Evolutionary conservation across 257 asterid genomes (phyloP), one percentile per base, ranked within the genome.

Genomic region (Anisodus acutangulus): DNA sequence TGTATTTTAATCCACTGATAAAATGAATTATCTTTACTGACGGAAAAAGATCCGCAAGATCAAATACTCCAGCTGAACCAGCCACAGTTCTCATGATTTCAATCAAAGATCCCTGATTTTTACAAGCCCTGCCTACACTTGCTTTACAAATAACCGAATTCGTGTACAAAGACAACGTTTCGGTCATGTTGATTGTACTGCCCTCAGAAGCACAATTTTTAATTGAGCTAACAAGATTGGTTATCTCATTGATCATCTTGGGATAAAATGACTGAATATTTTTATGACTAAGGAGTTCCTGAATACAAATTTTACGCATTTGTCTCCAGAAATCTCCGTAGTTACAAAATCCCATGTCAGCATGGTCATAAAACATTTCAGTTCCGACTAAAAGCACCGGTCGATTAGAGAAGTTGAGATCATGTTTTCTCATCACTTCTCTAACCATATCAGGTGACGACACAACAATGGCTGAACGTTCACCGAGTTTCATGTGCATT

Each of bases 291-390:
- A 87, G 58, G 9, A 87, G 83, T 62, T 87, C 84, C 6, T 62
- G 19, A 3, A 53, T 78, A 26, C 85, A 87, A 13, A 87, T 70
- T 62, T 86, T 84, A 2, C 83, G 87, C 83, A 86, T 84, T 58
- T 84, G 87, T 58, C 81, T 68, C 87, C 89, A 87, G 81, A 60
- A 74, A 16, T 84, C 87, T 13, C 79, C 83, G 9, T 87, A 87
- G 1, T 80, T 82, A 66, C 84, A 41, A 41, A 81, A 81, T 2
- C 41, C 83, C 15, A 87, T 43, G 66, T 87, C 85, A 4, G 79
- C 43, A 35, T 13, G 57, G 17, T 81, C 80, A 58, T 84, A 84
- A 54, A 26, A 62, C 11, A 87, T 19, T 16, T 81, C 80, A 1
- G 13, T 71, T 4, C 59, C 45, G 5, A 45, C 53, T 8, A 81